Evolutionary conservation across 2,329 filamentous ascomycete species (phyloP), one percentile per base, ranked within the genome.

Genomic region (Cyphellophora europaea): DNA sequence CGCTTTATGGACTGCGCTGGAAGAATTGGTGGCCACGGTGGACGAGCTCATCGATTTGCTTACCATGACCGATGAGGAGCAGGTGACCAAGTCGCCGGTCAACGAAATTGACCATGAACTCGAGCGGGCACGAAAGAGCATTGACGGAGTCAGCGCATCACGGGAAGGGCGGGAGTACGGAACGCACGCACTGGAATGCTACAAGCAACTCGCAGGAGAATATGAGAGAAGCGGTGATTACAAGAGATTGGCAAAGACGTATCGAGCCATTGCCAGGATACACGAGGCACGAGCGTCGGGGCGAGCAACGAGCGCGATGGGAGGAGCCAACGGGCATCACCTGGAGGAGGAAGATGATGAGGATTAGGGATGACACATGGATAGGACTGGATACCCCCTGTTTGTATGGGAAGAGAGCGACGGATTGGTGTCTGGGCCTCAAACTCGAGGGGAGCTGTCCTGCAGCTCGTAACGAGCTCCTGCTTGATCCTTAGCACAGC

Each of bases 151-250:
- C 14, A 42, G 36, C 27, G 37, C 41, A 2, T 33, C 37, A 10
- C 37, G 42, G 11, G 44, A 44, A 23, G 33, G 21, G 10, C 42
- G 38, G 27, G 41, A 47, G 27, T 45, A 80, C 19, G 47, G 47
- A n/a, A 41, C 43, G 3, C 44, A 52, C 3, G 58, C 57, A 17
- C 64, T 98, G 27, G 72, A 77, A 5, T 85, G 85, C 3, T 96
- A 98, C 60, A 82, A 83, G 54, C 89, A 98, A 59, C 76, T 98
- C 33, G 83, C 88, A 31, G 62, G 68, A n/a, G 87, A 96, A 58
- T 98, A 96, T 54, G 87, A 94, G 62, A 76, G 72, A 47, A 93
- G 87, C 41, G 64, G 83, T 0, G 91, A 98, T 59, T 95, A 93
- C 50, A 71, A 80, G 19, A 95, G 98, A 61, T 71, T 98, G 15